Conservation (phyloP, 2,329 filamentous ascomycete genomes). For the Ceratocystis variospora region DNA sequence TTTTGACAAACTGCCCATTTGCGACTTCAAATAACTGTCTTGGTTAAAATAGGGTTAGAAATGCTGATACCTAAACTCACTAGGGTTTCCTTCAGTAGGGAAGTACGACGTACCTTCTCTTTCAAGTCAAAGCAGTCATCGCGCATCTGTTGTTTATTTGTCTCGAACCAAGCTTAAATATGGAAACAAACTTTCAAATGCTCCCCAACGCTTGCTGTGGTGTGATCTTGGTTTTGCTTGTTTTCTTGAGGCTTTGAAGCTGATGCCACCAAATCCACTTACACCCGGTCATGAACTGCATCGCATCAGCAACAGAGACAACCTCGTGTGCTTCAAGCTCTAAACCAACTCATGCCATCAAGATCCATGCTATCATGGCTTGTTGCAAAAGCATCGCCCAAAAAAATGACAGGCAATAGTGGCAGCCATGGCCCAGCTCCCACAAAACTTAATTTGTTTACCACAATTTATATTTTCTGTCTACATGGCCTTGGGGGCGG, state of each 20-base stretch:
- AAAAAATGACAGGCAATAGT: neutral
- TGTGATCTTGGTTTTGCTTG: neutral
- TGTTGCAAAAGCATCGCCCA: neutral
- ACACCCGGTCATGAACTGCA: neutral
- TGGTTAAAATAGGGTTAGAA: no score
- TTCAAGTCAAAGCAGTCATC: neutral
- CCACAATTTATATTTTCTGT: constrained; percentile 33
- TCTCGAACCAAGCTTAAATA: neutral
- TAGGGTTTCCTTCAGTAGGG: neutral
- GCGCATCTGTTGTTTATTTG: neutral
- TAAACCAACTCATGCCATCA: neutral
- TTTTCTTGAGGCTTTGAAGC: neutral
- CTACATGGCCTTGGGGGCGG: constrained; percentile 35
- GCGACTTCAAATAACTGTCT: no score
- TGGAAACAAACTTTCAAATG: neutral
- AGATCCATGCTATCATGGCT: neutral
- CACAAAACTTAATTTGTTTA: constrained; percentile 31
- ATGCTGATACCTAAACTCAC: no score
- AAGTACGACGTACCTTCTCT: neutral
- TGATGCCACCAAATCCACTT: neutral
- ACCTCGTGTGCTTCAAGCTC: neutral
- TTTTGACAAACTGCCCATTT: no score
- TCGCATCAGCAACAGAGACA: neutral
- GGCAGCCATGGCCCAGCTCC: constrained; percentile 19
- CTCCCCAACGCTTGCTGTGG: neutral